phyloP scores from a whole-genome alignment of 2,329 filamentous ascomycete species.

The Aureobasidium musti region DNA sequence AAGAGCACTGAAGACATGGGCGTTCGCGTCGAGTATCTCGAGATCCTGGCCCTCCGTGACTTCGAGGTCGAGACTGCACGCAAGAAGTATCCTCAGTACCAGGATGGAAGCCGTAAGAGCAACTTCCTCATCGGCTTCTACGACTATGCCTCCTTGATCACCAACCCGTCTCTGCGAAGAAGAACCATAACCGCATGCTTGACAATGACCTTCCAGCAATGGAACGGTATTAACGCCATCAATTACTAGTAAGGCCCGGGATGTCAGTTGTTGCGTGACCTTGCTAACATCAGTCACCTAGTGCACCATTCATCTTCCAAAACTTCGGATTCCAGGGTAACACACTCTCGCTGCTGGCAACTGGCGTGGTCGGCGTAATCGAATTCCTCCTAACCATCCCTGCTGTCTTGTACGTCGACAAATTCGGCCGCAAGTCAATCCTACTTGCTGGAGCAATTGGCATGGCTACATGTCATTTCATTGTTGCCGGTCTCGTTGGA shows the following conservation, averaged over 20 bases:
- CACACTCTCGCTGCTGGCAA: constrained; percentile 60
- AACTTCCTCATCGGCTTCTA: constrained; percentile 32
- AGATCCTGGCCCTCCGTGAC: constrained; percentile 73
- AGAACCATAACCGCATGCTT: constrained; percentile 60
- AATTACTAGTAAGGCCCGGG: constrained; percentile 46
- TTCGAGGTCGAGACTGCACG: constrained; percentile 72
- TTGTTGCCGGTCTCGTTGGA: constrained; percentile 38
- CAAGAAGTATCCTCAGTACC: constrained; percentile 63
- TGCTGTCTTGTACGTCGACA: constrained; percentile 64
- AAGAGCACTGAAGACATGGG: constrained; percentile 63
- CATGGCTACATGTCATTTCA: constrained; percentile 39
- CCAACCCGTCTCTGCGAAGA: constrained; percentile 64
- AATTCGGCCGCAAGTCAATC: constrained; percentile 65
- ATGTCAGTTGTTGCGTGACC: too few species aligned
- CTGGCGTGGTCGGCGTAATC: constrained; percentile 67
- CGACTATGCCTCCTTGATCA: constrained; percentile 52
- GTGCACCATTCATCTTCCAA: constrained; percentile 48
- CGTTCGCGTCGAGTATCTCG: constrained; percentile 73
- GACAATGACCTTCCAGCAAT: constrained; percentile 37
- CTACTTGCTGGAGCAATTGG: constrained; percentile 40
- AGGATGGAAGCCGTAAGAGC: constrained; percentile 31
- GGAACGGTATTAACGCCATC: constrained; percentile 50
- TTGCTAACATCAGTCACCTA: not conserved
- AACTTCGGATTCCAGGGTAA: constrained; percentile 49
- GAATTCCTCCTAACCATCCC: constrained; percentile 68